Base-by-base conservation (phyloP, 2,329 filamentous ascomycete genomes). In the Epicoccum sorghinum region DNA sequence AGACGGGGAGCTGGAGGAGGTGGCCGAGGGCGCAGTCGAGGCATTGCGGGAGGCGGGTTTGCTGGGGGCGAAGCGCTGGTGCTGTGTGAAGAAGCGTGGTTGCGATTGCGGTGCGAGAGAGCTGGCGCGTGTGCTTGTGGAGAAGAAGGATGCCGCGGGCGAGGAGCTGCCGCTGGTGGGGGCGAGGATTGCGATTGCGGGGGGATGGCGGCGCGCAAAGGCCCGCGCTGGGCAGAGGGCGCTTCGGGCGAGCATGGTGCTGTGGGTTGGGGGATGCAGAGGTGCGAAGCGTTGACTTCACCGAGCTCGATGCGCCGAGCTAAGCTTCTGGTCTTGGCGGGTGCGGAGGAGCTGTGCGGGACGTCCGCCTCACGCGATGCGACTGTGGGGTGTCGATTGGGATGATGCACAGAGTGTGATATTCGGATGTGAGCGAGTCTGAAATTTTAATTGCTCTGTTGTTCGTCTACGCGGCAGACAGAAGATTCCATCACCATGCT, bases 221-320 rank as follows among this genome's bases (percentile, higher is more conserved):
- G 64, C 64, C 62, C 70, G 55, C 47, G 66, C 64, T 5, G 71
- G 68, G 50, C 67, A 71, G 29, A 75, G 57, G 27, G 65, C 62
- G 50, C 65, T 70, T 47, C 69, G 59, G 43, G 62, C 55, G 46
- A 74, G 68, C 71, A 75, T 74, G 29, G 41, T 65, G 47, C 18
- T 51, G 47, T 37, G 36, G 30, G 7, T 42, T 12, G 14, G 43
- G 43, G 25, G 52, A 47, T 46, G 47, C 38, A 13, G 41, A 37
- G 41, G 25, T 36, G 24, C 42, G 42, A 42, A 13, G 10, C 2
- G 7, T 33, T 22, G 36, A 25, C 45, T 48, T 45, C 41, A 48
- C 42, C 33, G 45, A 45, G 52, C 51, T 18, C 18, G 18, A 18
- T 41, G 45, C 45, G n/a, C 23, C 22, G 24, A 55, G 40, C 52